Evolutionary conservation across 805 yeast species (phyloP).

Genomic region (Metschnikowia sp.): DNA sequence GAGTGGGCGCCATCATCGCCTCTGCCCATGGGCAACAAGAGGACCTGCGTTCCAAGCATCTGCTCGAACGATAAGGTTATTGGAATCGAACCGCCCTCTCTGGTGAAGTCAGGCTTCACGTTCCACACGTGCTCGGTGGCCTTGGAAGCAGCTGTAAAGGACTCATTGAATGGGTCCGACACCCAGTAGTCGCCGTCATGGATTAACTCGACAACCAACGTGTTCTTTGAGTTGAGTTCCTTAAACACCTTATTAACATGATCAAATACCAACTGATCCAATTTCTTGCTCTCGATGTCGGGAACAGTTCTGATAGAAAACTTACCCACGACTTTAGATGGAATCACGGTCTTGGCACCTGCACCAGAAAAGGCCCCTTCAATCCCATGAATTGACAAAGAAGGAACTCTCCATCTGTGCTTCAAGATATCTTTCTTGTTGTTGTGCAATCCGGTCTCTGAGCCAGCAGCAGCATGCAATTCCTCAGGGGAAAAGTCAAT

Average conservation of each 20-base stretch:
- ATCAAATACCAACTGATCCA: constrained; percentile 72
- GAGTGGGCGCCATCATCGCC: constrained; percentile 99
- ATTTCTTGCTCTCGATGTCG: constrained; percentile 74
- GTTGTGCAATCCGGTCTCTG: constrained; percentile 74
- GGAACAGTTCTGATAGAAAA: constrained; percentile 98
- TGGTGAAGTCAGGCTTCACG: constrained; percentile 91
- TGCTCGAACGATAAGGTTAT: constrained; percentile 92
- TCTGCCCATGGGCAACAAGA: constrained; percentile 94
- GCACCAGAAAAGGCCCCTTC: constrained; percentile 95
- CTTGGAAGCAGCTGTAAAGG: constrained; percentile 88
- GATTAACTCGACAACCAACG: constrained; percentile 64
- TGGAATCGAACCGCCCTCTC: constrained; percentile 99
- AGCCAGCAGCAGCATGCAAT: constrained; percentile 84
- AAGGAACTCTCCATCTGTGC: constrained; percentile 99
- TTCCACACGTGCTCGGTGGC: constrained; percentile 96
- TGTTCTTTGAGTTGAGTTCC: constrained; percentile 74
- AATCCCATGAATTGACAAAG: constrained; percentile 91
- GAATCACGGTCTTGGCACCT: constrained; percentile 98
- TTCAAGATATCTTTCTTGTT: constrained; percentile 82
- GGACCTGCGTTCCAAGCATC: constrained; percentile 77
- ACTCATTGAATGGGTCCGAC: constrained; percentile 86
- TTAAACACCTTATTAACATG: constrained; percentile 66
- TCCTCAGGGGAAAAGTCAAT: constrained; percentile 85
- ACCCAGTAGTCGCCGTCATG: constrained; percentile 98
- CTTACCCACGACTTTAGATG: constrained; percentile 90